These are phyloP conservation scores for Moricandia arvensis DNA, from an alignment of 345 rosid genomes.

Conservation along the genomic window DNA sequence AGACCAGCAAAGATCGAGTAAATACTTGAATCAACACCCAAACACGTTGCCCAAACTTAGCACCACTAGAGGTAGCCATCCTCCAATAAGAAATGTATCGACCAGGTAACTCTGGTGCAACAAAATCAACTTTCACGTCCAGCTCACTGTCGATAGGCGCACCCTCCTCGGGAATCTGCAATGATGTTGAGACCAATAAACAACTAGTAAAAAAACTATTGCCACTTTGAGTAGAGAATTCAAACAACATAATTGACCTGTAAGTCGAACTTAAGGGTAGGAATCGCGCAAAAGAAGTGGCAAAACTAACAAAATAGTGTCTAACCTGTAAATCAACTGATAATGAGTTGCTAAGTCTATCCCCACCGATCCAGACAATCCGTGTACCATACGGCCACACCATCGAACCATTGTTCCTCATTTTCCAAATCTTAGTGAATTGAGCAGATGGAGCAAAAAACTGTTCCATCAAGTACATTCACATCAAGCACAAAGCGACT, in stretches of 20 bases:
- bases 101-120: slow-evolving; percentile 74
- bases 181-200: slow-evolving; percentile 11
- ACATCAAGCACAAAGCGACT: slow-evolving; percentile 84
- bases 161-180: slow-evolving; percentile 69
- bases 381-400: slow-evolving; percentile 66
- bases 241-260: not conserved
- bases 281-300: not conserved
- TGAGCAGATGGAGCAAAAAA: slow-evolving; percentile 70
- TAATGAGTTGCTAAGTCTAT: slow-evolving; percentile 45
- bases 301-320: slow-evolving; percentile 8
- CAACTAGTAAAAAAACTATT: not conserved
- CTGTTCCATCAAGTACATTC: slow-evolving; percentile 79
- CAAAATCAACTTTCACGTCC: slow-evolving; percentile 74
- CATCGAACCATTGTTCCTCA: slow-evolving; percentile 73
- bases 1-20: not conserved
- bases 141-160: slow-evolving; percentile 63
- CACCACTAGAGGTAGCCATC: slow-evolving; percentile 66
- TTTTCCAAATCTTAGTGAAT: slow-evolving; percentile 90
- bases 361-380: slow-evolving; percentile 83
- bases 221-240: slow-evolving; percentile 3
- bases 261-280: not conserved
- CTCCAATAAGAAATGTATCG: slow-evolving; percentile 88
- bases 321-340: slow-evolving; percentile 62
- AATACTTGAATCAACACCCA: slow-evolving; percentile 87
- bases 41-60: slow-evolving; percentile 85